Conservation (phyloP, 306 rosid species). For the Cucumis hystrix region DNA sequence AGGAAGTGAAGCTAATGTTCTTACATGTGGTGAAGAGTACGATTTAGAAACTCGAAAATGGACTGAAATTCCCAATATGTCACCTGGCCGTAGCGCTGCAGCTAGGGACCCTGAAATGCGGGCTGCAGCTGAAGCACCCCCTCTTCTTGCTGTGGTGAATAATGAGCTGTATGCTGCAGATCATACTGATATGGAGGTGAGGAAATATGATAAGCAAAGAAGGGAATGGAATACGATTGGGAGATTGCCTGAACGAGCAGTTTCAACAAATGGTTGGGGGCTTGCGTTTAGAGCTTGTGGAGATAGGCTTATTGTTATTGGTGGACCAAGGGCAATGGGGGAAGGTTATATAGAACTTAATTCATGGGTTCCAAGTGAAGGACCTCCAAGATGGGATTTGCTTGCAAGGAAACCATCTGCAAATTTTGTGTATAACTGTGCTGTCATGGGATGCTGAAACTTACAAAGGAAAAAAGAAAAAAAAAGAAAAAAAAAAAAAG, state of each 20-base stretch:
- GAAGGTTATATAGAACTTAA: slow-evolving; percentile 76
- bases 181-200: slow-evolving; percentile 78
- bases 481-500: too few species aligned
- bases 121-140: slow-evolving; percentile 74
- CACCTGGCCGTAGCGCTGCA: slow-evolving; percentile 54
- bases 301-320: slow-evolving; percentile 67
- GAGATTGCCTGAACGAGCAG: slow-evolving; percentile 65
- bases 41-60: slow-evolving; percentile 51
- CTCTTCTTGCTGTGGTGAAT: slow-evolving; percentile 76
- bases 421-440: slow-evolving; percentile 89
- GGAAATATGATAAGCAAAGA: slow-evolving; percentile 47
- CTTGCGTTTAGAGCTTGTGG: slow-evolving; percentile 95
- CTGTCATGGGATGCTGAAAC: slow-evolving; percentile 92
- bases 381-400: slow-evolving; percentile 75
- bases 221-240: slow-evolving; percentile 53
- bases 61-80: slow-evolving; percentile 77
- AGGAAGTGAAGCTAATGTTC: slow-evolving; percentile 48
- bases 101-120: slow-evolving; percentile 41
- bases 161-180: slow-evolving; percentile 74
- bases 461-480: too few species aligned
- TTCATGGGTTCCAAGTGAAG: slow-evolving; percentile 90
- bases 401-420: slow-evolving; percentile 63
- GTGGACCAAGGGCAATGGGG: slow-evolving; percentile 65
- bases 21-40: slow-evolving; percentile 75
- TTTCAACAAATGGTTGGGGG: slow-evolving; percentile 92